Percentiles rank a stretch among this genome's conserved stretches.
These are phyloP conservation scores for Stephania yunnanensis DNA, from an alignment of 164 flowering plant species.

Conservation along the genomic window DNA sequence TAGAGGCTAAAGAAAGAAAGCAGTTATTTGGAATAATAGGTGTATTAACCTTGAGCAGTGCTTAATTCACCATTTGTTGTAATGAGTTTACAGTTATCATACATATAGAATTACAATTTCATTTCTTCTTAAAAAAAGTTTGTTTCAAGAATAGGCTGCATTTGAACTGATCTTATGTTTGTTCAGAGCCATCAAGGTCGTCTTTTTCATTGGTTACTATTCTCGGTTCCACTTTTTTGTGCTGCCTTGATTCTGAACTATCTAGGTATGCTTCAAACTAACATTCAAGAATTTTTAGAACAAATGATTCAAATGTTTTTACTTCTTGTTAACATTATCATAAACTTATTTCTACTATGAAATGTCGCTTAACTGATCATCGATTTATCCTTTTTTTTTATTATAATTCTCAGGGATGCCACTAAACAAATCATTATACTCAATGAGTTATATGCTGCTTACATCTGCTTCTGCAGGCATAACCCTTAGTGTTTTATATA, in stretches of 20 bases:
- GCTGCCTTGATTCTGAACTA: constrained; percentile 38
- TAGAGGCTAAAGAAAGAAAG: not conserved
- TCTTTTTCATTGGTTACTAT: constrained; percentile 34
- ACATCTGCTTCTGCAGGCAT: constrained; percentile 59
- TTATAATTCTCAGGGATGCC: constrained; percentile 44
- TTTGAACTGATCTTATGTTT: not conserved
- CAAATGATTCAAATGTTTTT: not conserved
- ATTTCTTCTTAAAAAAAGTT: not conserved
- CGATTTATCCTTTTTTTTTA: constrained; percentile 5
- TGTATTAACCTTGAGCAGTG: not conserved
- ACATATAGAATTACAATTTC: too few relatives aligned
- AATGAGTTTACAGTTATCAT: not conserved
- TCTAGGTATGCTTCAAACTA: constrained; percentile 35
- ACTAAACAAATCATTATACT: constrained; percentile 57
- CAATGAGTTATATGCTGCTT: constrained; percentile 56
- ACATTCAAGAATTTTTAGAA: not conserved
- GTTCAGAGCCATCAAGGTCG: constrained; percentile 57
- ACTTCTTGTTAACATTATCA: not conserved
- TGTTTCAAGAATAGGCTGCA: not conserved
- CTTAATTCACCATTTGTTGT: not conserved
- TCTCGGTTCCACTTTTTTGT: constrained; percentile 32
- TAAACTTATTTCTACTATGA: constrained; percentile 6
- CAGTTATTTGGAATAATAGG: not conserved
- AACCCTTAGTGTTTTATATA: constrained; percentile 45
- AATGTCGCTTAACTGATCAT: not conserved